Conservation (phyloP, 139 green algal species). For the Coccomyxa sp. region DNA sequence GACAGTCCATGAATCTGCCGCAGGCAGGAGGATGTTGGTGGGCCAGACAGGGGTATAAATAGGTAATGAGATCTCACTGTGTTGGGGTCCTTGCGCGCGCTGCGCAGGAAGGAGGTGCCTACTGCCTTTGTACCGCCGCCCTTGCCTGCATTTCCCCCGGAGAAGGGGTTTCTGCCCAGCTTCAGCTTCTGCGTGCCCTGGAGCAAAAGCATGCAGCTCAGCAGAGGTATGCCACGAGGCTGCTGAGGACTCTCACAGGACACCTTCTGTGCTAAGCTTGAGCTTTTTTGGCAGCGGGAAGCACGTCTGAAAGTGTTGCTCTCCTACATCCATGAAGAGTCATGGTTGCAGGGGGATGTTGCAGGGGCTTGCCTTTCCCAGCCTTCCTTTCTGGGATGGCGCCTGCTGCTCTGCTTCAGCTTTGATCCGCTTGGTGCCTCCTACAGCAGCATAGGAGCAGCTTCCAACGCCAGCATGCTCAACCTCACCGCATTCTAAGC, state of each 20-base stretch:
- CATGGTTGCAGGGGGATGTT: too few relatives aligned
- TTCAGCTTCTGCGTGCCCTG: background rate
- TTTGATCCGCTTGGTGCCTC: background rate
- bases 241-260: too few relatives aligned
- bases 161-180: background rate
- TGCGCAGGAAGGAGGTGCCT: background rate
- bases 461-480: too few relatives aligned
- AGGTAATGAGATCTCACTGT: background rate
- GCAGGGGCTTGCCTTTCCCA: background rate
- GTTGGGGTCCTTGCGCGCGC: conserved; percentile 5
- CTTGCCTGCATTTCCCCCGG: background rate
- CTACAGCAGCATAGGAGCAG: background rate
- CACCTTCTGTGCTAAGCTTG: background rate
- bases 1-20: background rate
- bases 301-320: too few relatives aligned
- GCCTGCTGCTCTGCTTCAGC: background rate
- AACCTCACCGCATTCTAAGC: too few relatives aligned
- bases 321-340: too few relatives aligned
- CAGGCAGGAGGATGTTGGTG: background rate
- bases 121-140: background rate
- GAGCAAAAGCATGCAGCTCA: too few relatives aligned
- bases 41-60: background rate
- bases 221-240: too few relatives aligned
- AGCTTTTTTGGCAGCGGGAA: background rate
- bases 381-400: background rate